Evolutionary conservation across 2,329 filamentous ascomycete genomes (phyloP), one percentile per base, ranked within the genome.

Genomic region (Neofusicoccum sp.): DNA sequence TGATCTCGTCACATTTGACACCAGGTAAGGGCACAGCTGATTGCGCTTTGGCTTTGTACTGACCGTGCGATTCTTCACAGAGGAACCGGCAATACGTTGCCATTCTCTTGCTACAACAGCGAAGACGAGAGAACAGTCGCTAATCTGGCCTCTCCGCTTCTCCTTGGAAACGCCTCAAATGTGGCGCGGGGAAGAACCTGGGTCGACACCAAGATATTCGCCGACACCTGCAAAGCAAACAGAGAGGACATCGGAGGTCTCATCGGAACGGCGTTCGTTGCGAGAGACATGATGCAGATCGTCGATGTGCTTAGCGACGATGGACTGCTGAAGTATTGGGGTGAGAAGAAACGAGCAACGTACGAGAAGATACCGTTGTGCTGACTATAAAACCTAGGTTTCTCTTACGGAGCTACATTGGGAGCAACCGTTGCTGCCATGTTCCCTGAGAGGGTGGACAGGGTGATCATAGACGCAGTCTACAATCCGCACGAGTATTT

Each of bases 401-500:
- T 76, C 24, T 78, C 75, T 2, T 82, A 80, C 61, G 80, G 79
- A 3, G 77, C 78, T 0, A 65, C 78, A 1, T 68, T 82, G 0
- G 80, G 80, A 3, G 67, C 73, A 0, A 82, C 79, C 0, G 79
- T 81, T 62, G 77, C 79, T 0, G 68, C 75, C 3, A 71, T 82
- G 58, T 80, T 72, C 36, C 79, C 80, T 0, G 69, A 79, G 45
- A 73, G 76, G 1, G 71, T 79, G 26, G 68, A 70, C 20, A 69
- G 76, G 26, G 71, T 79, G 64, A 68, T 80, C 11, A 65, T 80
- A 26, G 79, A 80, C 54, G 76, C 75, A 12, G 73, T 78, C 7
- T 64, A 75, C 0, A 72, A 79, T 47, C 65, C 70, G 3, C 69
- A 73, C 31, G 83, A 85, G 65, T 77, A 80, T 38, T 82, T 84